These are phyloP conservation scores for Xerocomus brunneocitrinus DNA, from an alignment of 768 basidiomycete genomes.

Conservation along the genomic window DNA sequence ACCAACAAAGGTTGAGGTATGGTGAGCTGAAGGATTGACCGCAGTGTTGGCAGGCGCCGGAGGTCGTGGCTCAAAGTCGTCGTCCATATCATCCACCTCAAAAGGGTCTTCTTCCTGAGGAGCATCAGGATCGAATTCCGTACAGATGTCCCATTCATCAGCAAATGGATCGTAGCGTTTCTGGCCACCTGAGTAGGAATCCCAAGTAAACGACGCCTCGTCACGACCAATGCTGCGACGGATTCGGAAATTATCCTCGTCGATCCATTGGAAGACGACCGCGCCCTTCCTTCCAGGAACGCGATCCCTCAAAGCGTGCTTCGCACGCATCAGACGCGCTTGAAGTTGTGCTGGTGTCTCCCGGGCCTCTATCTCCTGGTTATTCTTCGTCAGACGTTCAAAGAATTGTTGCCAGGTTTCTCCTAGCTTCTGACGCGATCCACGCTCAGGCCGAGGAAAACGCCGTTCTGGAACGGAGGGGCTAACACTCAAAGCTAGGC, in stretches of 20 bases:
- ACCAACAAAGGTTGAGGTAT: too few relatives aligned
- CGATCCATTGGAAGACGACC: neutral
- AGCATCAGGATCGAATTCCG: neutral
- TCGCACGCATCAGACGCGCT: too few relatives aligned
- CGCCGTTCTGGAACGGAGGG: neutral
- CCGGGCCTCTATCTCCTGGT: neutral
- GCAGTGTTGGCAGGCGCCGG: too few relatives aligned
- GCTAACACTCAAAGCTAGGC: neutral
- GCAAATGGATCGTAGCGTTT: neutral
- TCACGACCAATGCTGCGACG: neutral
- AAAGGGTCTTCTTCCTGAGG: neutral
- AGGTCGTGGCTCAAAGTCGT: too few relatives aligned
- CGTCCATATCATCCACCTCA: too few relatives aligned
- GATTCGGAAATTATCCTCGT: neutral
- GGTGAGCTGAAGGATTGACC: neutral
- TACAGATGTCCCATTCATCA: conserved; percentile 1
- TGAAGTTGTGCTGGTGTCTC: neutral
- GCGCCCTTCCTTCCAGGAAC: neutral
- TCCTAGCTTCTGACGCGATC: neutral
- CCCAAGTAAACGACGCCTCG: neutral
- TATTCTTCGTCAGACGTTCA: neutral
- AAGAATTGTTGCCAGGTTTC: neutral
- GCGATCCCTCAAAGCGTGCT: neutral
- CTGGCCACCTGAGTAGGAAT: neutral
- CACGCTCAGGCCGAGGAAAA: neutral